Percentiles rank a stretch among this genome's conserved stretches.
These are phyloP conservation scores for Diplodia scrobiculata DNA, from an alignment of 2,329 filamentous ascomycete genomes.

Conservation along the genomic window DNA sequence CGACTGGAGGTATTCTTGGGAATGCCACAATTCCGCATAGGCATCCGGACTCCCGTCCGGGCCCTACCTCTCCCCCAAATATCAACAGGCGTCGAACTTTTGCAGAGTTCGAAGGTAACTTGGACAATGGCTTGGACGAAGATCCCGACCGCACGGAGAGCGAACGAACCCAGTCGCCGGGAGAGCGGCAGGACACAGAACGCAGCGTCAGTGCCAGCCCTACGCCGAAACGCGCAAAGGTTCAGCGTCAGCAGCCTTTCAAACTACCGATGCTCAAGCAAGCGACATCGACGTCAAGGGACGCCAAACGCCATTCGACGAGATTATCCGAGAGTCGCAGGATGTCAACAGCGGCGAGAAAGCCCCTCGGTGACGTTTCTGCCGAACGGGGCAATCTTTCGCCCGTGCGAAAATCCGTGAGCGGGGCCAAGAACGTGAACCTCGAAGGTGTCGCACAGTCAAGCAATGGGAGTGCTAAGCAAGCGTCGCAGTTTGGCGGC, in stretches of 20 bases:
- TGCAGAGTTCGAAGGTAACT: background rate
- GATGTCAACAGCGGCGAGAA: slow-evolving; percentile 32
- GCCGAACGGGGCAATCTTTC: slow-evolving; percentile 29
- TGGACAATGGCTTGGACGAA: background rate
- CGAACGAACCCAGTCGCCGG: slow-evolving; percentile 4
- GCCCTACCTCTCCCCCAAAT: background rate
- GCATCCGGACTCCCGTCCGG: background rate
- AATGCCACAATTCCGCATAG: background rate
- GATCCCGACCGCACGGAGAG: slow-evolving; percentile 1
- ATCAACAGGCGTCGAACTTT: slow-evolving; percentile 8
- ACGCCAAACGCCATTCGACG: slow-evolving; percentile 9
- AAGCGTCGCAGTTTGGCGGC: slow-evolving; percentile 34
- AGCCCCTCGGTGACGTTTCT: slow-evolving; percentile 40
- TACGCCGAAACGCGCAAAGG: slow-evolving; percentile 49
- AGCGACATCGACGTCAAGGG: background rate
- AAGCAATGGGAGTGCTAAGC: slow-evolving; percentile 5
- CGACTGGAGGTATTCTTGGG: background rate
- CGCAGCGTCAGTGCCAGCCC: slow-evolving; percentile 29
- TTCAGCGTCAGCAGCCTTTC: slow-evolving; percentile 37
- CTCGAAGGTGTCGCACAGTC: background rate
- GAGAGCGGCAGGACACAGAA: background rate
- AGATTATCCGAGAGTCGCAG: slow-evolving; percentile 29
- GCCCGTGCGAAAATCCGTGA: slow-evolving; percentile 35
- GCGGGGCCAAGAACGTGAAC: slow-evolving; percentile 31
- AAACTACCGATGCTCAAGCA: slow-evolving; percentile 36